Percentiles rank a stretch among this genome's conserved stretches.
Evolutionary conservation across 495 filamentous ascomycete genomes (phyloP).

Genomic region (Hypoxylon rickii): DNA sequence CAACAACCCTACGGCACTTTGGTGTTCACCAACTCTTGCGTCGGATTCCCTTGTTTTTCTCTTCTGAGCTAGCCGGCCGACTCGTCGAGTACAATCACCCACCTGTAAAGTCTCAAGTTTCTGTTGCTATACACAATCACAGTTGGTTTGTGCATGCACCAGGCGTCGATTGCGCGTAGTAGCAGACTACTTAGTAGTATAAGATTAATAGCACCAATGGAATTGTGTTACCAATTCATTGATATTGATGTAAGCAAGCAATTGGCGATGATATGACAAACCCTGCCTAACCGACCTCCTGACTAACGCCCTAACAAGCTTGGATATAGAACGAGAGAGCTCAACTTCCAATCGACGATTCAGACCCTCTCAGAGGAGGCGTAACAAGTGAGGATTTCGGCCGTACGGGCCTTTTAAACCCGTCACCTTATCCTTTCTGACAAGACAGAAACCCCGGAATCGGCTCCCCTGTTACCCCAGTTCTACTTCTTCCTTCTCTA

Average conservation of each 20-base stretch:
- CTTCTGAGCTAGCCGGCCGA: constrained; percentile 23
- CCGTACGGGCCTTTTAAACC: neutral
- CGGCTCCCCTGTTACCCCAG: too few species aligned
- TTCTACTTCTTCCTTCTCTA: constrained; percentile 7
- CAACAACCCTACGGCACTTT: constrained; percentile 30
- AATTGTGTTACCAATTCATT: too few species aligned
- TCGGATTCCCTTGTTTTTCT: constrained; percentile 6
- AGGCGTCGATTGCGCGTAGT: constrained; percentile 18
- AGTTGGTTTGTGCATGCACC: constrained; percentile 12
- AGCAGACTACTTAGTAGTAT: too few species aligned
- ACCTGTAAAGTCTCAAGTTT: constrained; percentile 12
- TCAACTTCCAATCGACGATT: constrained; percentile 10
- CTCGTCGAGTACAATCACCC: constrained; percentile 24
- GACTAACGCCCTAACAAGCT: constrained; percentile 13
- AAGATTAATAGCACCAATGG: too few species aligned
- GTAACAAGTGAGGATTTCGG: constrained; percentile 6
- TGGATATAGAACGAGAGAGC: constrained; percentile 1
- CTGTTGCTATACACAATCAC: constrained; percentile 4
- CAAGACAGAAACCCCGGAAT: too few species aligned
- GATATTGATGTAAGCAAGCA: too few species aligned
- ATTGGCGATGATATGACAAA: constrained; percentile 9
- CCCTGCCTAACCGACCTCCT: neutral
- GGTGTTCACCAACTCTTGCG: constrained; percentile 8
- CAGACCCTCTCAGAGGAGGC: constrained; percentile 2
- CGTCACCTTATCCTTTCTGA: neutral